A percentile compares a stretch with the other conserved stretches of the same genome.
Evolutionary conservation across 768 basidiomycete species (phyloP).

Genomic region (Termitomyces bulborhizus): DNA sequence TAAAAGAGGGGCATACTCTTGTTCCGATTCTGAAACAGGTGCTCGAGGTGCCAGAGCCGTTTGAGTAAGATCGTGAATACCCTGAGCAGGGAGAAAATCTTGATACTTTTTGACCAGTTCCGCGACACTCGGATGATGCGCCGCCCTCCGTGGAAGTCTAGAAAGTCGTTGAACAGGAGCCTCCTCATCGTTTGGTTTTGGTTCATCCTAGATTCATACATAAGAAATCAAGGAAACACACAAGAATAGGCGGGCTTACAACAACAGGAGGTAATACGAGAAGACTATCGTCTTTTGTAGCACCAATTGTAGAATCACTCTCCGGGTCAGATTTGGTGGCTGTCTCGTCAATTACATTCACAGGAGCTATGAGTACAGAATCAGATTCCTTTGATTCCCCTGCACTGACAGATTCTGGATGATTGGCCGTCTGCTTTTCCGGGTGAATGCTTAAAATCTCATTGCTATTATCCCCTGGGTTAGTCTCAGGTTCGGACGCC

Average conservation of each 20-base stretch:
- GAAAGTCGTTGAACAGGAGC: constrained; percentile 36
- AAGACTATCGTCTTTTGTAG: constrained; percentile 28
- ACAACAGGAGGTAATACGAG: constrained; percentile 14
- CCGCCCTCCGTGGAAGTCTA: constrained; percentile 55
- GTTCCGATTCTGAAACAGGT: constrained; percentile 76
- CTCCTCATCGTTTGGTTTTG: constrained; percentile 14
- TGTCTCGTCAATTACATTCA: constrained; percentile 9
- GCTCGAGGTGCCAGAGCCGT: constrained; percentile 59
- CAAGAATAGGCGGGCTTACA: constrained; percentile 17
- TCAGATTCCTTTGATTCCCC: constrained; percentile 5
- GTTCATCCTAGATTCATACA: constrained; percentile 12
- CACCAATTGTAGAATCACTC: constrained; percentile 83
- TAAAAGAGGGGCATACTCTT: constrained; percentile 44
- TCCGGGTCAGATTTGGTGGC: constrained; percentile 54
- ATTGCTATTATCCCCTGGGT: constrained; percentile 15
- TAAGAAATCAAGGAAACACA: neutral
- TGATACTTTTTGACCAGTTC: constrained; percentile 82
- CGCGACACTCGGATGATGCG: constrained; percentile 64
- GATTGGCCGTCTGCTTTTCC: neutral
- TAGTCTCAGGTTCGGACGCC: constrained; percentile 57
- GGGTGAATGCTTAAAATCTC: neutral
- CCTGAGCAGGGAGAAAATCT: constrained; percentile 66
- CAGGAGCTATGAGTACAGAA: constrained; percentile 1
- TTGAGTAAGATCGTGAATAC: constrained; percentile 64
- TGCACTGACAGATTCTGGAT: constrained; percentile 2